Percentiles rank a stretch among this genome's conserved stretches.
These are phyloP conservation scores for Centaurea solstitialis DNA, from an alignment of 129 eudicot genomes.

Conservation along the genomic window DNA sequence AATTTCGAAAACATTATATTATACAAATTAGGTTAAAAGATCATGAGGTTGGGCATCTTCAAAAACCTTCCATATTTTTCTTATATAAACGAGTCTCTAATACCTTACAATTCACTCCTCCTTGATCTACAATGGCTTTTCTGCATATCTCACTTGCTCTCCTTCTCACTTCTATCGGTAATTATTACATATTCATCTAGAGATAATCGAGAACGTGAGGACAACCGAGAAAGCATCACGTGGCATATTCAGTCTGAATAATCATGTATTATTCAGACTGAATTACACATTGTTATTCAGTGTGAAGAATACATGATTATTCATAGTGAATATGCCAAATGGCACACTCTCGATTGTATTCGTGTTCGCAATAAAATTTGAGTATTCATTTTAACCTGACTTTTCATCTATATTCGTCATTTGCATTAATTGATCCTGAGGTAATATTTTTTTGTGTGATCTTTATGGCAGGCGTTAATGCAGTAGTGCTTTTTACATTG, in stretches of 20 bases:
- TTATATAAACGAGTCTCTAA: slow-evolving; percentile 20
- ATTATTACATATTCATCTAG: not conserved
- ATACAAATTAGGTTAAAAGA: not conserved
- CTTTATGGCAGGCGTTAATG: slow-evolving; percentile 46
- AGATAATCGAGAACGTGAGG: too few species aligned
- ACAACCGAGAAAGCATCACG: too few species aligned
- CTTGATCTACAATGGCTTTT: slow-evolving; percentile 28
- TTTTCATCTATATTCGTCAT: not conserved
- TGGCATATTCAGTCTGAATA: too few species aligned
- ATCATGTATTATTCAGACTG: too few species aligned
- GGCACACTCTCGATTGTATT: too few species aligned
- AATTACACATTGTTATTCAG: too few species aligned
- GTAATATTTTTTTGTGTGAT: not conserved
- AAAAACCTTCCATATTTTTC: not conserved
- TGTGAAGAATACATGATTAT: too few species aligned
- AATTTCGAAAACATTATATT: not conserved
- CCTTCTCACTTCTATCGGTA: slow-evolving; percentile 31
- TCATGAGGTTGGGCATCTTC: slow-evolving; percentile 15
- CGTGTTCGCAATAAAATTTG: too few species aligned
- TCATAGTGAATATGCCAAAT: too few species aligned
- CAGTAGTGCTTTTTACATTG: slow-evolving; percentile 44
- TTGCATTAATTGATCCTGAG: not conserved
- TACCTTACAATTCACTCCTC: not conserved
- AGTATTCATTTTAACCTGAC: too few species aligned
- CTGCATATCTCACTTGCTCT: slow-evolving; percentile 14